Evolutionary conservation across 108 stramenopile genomes (phyloP).

Genomic region (Seminavis robusta): DNA sequence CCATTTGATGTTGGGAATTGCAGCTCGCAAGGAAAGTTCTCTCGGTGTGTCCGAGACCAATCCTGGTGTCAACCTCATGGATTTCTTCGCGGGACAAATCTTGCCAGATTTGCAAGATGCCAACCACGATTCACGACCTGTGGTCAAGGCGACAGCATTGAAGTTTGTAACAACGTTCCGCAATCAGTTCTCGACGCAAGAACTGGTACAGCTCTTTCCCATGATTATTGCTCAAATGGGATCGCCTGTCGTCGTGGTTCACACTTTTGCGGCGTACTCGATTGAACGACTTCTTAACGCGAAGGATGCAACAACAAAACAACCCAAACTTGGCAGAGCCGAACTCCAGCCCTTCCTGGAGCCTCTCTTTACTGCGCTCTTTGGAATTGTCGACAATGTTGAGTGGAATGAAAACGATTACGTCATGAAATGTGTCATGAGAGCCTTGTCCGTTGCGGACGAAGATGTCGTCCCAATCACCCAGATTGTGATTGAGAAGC

Average conservation of each 20-base stretch:
- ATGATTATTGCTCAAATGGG: slow-evolving; percentile 67
- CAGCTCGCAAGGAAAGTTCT: slow-evolving; percentile 79
- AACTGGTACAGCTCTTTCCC: slow-evolving; percentile 68
- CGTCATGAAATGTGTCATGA: slow-evolving; percentile 97
- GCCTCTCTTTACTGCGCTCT: slow-evolving; percentile 82
- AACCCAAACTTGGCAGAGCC: slow-evolving; percentile 55
- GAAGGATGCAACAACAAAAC: slow-evolving; percentile 49
- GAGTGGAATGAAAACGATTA: slow-evolving; percentile 94
- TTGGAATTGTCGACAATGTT: slow-evolving; percentile 79
- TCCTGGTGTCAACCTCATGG: slow-evolving; percentile 80
- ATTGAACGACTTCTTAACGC: slow-evolving; percentile 87
- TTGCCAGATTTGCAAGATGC: slow-evolving; percentile 86
- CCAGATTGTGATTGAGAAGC: slow-evolving; percentile 76
- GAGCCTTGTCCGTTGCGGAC: slow-evolving; percentile 71
- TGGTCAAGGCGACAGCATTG: slow-evolving; percentile 90
- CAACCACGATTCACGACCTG: slow-evolving; percentile 69
- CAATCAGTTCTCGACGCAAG: slow-evolving; percentile 80
- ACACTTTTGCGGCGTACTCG: slow-evolving; percentile 91
- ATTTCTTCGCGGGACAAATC: slow-evolving; percentile 79
- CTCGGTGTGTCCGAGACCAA: slow-evolving; percentile 89
- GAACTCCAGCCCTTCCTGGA: slow-evolving; percentile 80
- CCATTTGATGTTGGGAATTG: slow-evolving; percentile 90
- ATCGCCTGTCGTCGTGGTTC: slow-evolving; percentile 82
- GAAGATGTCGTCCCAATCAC: slow-evolving; percentile 84
- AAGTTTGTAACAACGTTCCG: slow-evolving; percentile 97